Evolutionary conservation across 164 flowering plant genomes (phyloP), one percentile per base, ranked within the genome.

Genomic region (Stephania yunnanensis): DNA sequence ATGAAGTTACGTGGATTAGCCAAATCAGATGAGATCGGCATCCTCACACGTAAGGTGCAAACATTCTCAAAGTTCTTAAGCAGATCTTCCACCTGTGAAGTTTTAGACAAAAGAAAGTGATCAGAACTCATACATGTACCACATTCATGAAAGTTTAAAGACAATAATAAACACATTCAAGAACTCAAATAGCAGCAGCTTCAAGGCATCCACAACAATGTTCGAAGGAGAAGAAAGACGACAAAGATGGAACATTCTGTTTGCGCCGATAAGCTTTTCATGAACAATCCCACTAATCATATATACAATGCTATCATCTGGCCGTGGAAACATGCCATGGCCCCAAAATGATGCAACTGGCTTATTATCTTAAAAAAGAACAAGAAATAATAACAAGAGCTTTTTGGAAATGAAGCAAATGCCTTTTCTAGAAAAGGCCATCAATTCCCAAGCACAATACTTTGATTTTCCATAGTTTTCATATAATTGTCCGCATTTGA

Each of bases 1-100:
- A 84, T 84, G 73, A 84, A 84, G 70, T 84, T 81, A 7, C 86
- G 84, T 5, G 86, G 83, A 73, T 84, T 84, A n/a, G 76, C 72
- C 52, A 84, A 61, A 77, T 84, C 86, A 31, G 86, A 84, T 61
- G 86, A 84, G 50, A 84, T 84, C 68, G 86, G 86, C 86, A 84
- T 84, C 73, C 86, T 79, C 45, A 84, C 84, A 48, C 86, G 84
- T 31, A 84, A 69, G 71, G 86, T 84, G 76, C 86, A 84, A 0
- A 84, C 84, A 48, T 84, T 84, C 72, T 84, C 86, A 70, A 80
- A 84, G 77, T 84, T 84, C 77, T 79, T 77, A 29, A 84, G 86
- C 50, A 84, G 79, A n/a, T 84, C 86, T 78, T 84, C 86, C 58
- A 84, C 86, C 86, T 84, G 78, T 69, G 68, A 15, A 58, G 12